Evolutionary conservation across 768 basidiomycete genomes (phyloP).

Genomic region (Boletus vinaceobasis): DNA sequence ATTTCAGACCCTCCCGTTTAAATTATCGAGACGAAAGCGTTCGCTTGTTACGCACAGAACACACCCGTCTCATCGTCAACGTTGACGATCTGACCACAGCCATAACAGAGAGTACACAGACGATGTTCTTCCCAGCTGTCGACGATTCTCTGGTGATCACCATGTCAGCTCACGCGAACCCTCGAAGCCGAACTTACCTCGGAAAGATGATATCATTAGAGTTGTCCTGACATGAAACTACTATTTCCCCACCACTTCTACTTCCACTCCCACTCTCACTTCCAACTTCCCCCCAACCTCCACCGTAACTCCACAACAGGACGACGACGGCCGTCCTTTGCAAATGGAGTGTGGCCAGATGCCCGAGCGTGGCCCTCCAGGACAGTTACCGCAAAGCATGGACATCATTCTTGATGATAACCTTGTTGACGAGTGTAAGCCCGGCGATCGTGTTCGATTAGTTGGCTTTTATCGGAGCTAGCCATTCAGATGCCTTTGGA

Average conservation of each 20-base stretch:
- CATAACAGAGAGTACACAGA: conserved; percentile 85
- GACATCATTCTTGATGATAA: conserved; percentile 97
- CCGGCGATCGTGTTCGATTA: conserved; percentile 94
- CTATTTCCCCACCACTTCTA: no score
- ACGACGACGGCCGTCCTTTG: conserved; percentile 83
- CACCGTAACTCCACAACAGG: conserved; percentile 83
- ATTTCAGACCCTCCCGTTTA: conserved; percentile 61
- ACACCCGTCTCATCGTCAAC: conserved; percentile 90
- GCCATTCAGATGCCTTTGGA: conserved; percentile 13
- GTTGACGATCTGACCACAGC: conserved; percentile 93
- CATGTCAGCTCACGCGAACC: conserved; percentile 94
- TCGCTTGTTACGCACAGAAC: conserved; percentile 76
- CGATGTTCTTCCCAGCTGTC: conserved; percentile 83
- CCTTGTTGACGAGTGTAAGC: conserved; percentile 95
- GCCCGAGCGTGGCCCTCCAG: conserved; percentile 97
- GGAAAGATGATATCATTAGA: conserved; percentile 97
- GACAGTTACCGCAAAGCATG: conserved; percentile 92
- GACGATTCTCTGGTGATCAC: conserved; percentile 81
- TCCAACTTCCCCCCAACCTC: conserved; percentile 84
- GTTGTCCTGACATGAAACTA: conserved; percentile 75
- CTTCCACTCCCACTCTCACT: no score
- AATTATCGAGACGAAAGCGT: conserved; percentile 85
- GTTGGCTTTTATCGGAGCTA: conserved; percentile 89
- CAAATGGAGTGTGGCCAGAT: conserved; percentile 94
- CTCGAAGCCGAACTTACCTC: conserved; percentile 77